Percentiles rank a stretch among this genome's conserved stretches.
These are phyloP conservation scores for Gossypium stocksii DNA, from an alignment of 345 rosid genomes.

Conservation along the genomic window DNA sequence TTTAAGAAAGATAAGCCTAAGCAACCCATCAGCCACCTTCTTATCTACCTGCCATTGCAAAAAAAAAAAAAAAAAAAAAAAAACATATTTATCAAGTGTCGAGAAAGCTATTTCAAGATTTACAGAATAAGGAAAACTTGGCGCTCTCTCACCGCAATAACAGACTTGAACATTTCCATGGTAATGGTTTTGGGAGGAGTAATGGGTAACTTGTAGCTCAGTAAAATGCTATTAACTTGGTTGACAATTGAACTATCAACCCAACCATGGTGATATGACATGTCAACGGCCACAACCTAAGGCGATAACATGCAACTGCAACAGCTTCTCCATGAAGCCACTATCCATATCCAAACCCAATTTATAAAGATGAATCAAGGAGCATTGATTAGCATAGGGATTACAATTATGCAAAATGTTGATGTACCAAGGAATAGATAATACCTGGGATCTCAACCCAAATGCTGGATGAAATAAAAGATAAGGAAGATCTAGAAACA, in stretches of 20 bases:
- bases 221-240: slow-evolving; percentile 56
- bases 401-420: no score
- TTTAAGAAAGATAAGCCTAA: slow-evolving; percentile 87
- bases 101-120: neutral
- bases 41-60: slow-evolving; percentile 69
- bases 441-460: no score
- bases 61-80: neutral
- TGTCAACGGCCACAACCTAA: slow-evolving; percentile 98
- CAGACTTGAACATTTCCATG: slow-evolving; percentile 82
- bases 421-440: no score
- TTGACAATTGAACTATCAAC: slow-evolving; percentile 75
- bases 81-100: neutral
- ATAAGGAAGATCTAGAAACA: no score
- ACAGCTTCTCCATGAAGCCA: slow-evolving; percentile 99
- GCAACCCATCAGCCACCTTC: slow-evolving; percentile 94
- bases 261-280: slow-evolving; percentile 98
- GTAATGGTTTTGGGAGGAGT: slow-evolving; percentile 79
- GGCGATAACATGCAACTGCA: slow-evolving; percentile 74
- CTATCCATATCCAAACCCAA: slow-evolving; percentile 83
- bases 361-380: slow-evolving; percentile 21
- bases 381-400: no score
- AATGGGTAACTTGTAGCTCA: slow-evolving; percentile 65
- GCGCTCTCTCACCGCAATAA: slow-evolving; percentile 76
- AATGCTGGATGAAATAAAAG: no score
- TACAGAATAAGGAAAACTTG: neutral